phyloP scores from a whole-genome alignment of 257 asterid species.

The Lavandula angustifolia region DNA sequence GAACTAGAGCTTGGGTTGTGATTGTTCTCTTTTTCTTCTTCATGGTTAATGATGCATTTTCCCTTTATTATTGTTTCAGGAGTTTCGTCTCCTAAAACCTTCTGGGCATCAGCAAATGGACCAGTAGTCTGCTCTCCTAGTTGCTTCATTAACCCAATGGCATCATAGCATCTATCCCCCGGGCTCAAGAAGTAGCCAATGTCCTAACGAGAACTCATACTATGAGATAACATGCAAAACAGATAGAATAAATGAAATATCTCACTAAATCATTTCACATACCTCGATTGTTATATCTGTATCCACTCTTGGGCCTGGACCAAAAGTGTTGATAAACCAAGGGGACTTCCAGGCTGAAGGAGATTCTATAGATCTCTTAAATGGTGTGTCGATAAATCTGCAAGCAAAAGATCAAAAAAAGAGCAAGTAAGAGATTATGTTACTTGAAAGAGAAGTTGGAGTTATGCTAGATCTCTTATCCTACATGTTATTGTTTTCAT shows the following conservation, averaged over 20 bases:
- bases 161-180: conserved; percentile 75
- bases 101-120: conserved; percentile 90
- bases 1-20: conserved; percentile 34
- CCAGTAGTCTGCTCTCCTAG: conserved; percentile 90
- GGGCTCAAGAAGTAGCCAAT: conserved; percentile 78
- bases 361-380: conserved; percentile 78
- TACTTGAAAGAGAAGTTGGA: not conserved
- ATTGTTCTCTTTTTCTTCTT: conserved; percentile 40
- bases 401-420: conserved; percentile 7
- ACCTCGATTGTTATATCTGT: conserved; percentile 90
- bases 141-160: conserved; percentile 90
- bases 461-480: conserved; percentile 26
- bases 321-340: conserved; percentile 74
- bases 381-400: conserved; percentile 81
- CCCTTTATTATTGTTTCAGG: conserved; percentile 72
- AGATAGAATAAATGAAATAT: not conserved
- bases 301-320: conserved; percentile 75
- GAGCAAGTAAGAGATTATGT: conserved; percentile 20
- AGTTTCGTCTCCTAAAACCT: conserved; percentile 87
- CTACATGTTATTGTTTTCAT: conserved; percentile 70
- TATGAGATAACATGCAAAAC: conserved; percentile 15
- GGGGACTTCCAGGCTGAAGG: conserved; percentile 99
- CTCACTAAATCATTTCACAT: conserved; percentile 2
- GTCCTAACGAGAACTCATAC: conserved; percentile 56
- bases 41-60: conserved; percentile 31